phyloP scores from a whole-genome alignment of 257 asterid genomes.

The Solanum pennellii region DNA sequence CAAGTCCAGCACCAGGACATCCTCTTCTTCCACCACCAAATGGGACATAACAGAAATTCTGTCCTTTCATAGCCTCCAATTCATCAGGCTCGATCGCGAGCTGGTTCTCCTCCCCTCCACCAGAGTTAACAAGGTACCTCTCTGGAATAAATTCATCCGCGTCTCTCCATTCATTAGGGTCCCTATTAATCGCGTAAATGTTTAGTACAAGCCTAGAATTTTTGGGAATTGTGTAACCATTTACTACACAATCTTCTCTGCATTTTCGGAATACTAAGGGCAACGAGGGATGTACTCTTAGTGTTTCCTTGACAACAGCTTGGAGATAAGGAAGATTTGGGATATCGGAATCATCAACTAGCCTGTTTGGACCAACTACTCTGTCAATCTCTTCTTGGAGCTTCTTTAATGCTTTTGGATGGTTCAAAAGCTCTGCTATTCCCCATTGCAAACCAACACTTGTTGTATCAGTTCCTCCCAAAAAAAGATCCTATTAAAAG shows the following conservation, averaged over 20 bases:
- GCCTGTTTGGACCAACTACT: conserved; percentile 4
- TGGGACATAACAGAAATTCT: conserved; percentile 13
- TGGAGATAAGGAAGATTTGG: too few species aligned
- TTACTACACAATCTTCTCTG: conserved; percentile 11
- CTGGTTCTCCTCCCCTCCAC: neutral
- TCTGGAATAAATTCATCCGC: conserved; percentile 11
- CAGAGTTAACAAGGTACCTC: neutral
- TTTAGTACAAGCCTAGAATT: conserved; percentile 6
- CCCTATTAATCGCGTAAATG: conserved; percentile 9
- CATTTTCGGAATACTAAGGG: conserved; percentile 14
- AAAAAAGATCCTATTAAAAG: conserved; percentile 12
- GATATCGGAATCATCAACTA: neutral
- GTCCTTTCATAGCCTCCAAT: conserved; percentile 10
- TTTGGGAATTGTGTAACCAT: conserved; percentile 7
- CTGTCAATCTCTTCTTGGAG: conserved; percentile 10
- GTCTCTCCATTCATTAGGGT: conserved; percentile 7
- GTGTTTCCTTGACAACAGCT: conserved; percentile 11
- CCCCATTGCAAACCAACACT: conserved; percentile 20
- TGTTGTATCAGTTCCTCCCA: conserved; percentile 25
- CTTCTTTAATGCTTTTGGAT: conserved; percentile 7
- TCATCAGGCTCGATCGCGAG: conserved; percentile 3
- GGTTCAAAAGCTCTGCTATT: conserved; percentile 17
- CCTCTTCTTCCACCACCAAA: conserved; percentile 24
- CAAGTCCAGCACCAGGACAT: conserved; percentile 14
- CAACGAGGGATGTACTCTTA: conserved; percentile 6